phyloP scores from a whole-genome alignment of 2,329 filamentous ascomycete genomes.

The Beauveria sp. region DNA sequence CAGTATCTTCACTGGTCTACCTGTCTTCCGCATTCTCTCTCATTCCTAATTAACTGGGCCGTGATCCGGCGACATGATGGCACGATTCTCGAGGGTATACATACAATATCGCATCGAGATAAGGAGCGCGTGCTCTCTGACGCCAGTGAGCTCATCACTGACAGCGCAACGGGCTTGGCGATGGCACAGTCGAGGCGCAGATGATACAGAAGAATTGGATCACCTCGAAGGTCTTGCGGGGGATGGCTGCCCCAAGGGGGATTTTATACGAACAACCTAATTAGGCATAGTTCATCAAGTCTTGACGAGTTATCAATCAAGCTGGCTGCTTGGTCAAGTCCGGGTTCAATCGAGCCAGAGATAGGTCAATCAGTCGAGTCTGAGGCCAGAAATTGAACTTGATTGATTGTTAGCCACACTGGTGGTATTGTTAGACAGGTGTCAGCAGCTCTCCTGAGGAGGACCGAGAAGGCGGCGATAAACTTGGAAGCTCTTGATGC shows the following conservation, averaged over 20 bases:
- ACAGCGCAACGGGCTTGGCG: not conserved
- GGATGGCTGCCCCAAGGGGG: not conserved
- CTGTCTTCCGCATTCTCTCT: too few relatives aligned
- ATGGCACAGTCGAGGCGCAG: not conserved
- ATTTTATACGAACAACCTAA: not conserved
- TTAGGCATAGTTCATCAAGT: not conserved
- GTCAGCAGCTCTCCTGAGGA: too few relatives aligned
- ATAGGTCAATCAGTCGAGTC: not conserved
- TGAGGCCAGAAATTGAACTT: not conserved
- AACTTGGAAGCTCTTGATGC: too few relatives aligned
- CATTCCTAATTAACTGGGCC: too few relatives aligned
- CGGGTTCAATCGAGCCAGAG: not conserved
- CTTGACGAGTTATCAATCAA: not conserved
- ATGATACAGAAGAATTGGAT: not conserved
- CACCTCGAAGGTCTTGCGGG: not conserved
- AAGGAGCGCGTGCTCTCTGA: not conserved
- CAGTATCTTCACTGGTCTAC: too few relatives aligned
- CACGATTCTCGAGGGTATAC: too few relatives aligned
- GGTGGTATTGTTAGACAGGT: too few relatives aligned
- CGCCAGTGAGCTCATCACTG: not conserved
- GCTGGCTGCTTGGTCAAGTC: not conserved
- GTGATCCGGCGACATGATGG: too few relatives aligned
- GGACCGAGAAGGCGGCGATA: too few relatives aligned
- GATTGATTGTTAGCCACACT: not conserved
- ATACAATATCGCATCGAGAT: too few relatives aligned